Percentiles rank a stretch among this genome's conserved stretches.
phyloP scores from a whole-genome alignment of 768 basidiomycete species.

The Grammothele lineata region DNA sequence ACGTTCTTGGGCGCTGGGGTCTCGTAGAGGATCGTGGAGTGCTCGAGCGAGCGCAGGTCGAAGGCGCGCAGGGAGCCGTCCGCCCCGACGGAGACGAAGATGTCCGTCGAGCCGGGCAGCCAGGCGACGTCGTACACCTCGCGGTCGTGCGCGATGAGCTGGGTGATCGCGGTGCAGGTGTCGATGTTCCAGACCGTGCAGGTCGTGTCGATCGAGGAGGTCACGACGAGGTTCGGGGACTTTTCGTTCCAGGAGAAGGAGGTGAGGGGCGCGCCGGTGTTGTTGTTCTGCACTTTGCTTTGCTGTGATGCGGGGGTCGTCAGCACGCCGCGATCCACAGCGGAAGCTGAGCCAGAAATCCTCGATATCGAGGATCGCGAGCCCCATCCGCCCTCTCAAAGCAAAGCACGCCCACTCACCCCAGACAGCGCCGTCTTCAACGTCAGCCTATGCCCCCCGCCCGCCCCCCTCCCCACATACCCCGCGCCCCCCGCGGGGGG shows the following conservation, averaged over 20 bases:
- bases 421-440: constrained; percentile 79
- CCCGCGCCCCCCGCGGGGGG: constrained; percentile 44
- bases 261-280: constrained; percentile 85
- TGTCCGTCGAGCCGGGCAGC: constrained; percentile 92
- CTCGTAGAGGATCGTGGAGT: constrained; percentile 98
- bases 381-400: background rate
- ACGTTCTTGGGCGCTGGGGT: constrained; percentile 76
- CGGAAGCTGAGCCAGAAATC: too few relatives aligned
- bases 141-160: constrained; percentile 94
- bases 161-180: constrained; percentile 88
- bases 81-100: constrained; percentile 97
- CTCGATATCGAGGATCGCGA: too few relatives aligned
- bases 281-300: constrained; percentile 86
- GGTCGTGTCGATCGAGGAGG: constrained; percentile 97
- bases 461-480: constrained; percentile 64
- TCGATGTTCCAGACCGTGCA: constrained; percentile 99
- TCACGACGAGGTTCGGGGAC: constrained; percentile 86
- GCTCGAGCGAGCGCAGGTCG: constrained; percentile 93
- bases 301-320: constrained; percentile 40
- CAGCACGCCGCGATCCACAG: constrained; percentile 10
- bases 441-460: constrained; percentile 58
- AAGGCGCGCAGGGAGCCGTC: constrained; percentile 96
- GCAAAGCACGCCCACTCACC: constrained; percentile 51
- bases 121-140: constrained; percentile 99
- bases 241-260: constrained; percentile 98